Base-by-base conservation (phyloP, 1,284 basidiomycete species). In the Neolentinus lepideus region DNA sequence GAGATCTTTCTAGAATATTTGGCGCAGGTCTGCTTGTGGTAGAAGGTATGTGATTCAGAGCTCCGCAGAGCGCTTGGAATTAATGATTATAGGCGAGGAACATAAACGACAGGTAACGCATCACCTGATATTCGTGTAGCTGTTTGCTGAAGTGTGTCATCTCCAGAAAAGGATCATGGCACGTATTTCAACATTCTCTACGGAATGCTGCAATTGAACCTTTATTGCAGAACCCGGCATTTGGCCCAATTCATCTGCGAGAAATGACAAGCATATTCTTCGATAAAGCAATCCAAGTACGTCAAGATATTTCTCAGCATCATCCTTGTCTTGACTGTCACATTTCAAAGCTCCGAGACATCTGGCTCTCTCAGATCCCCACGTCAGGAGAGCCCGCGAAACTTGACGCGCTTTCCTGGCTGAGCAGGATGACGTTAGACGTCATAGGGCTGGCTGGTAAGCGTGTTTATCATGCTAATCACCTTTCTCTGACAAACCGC, bases 401-500 rank as follows among this genome's bases (percentile, higher is more conserved):
- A 46, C 65, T 79, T 21, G 75, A 83, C 56, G 68, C 75, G 1
- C 62, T 74, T 45, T 60, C 64, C 4, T 78, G 73, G 69, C 64
- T 81, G 11, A 72, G 67, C 22, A 71, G 73, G 54, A 67, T 71
- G 9, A 80, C 79, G 0, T 64, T 81, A 27, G 79, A 81, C 56
- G 68, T 80, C 12, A 80, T 83, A 51, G 78, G 79, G 3, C 60
- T 74, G 2, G 78, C 79, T 1, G 79, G 79, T 50, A 21, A 25
- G 22, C 22, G 9, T 25, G n/a, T n/a, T n/a, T n/a, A n/a, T n/a
- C n/a, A n/a, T 21, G 11, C 45, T 21, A 11, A 9, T 19, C 45
- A 19, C 19, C 21, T 19, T 47, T 19, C 45, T 47, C 9, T 19
- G 10, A 21, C 45, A 9, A 26, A 4, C 16, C 24, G 47, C 3